Evolutionary conservation across 2,329 filamentous ascomycete species (phyloP).

Genomic region (Nemania abortiva): DNA sequence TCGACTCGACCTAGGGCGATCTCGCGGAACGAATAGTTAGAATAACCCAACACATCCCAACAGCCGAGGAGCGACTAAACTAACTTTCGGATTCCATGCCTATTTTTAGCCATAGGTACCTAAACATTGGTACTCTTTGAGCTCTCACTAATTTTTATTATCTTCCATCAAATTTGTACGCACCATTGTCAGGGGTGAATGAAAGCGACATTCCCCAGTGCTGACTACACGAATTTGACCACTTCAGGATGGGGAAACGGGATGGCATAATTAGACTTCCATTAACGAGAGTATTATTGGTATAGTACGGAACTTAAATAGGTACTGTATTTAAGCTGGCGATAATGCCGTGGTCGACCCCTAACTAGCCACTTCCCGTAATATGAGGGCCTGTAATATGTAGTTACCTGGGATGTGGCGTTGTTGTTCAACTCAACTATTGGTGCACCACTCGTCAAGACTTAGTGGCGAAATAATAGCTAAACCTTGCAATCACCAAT

Average conservation of each 20-base stretch:
- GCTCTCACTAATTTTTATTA: no score
- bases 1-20: background rate
- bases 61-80: conserved; percentile 2
- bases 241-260: background rate
- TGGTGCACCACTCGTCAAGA: background rate
- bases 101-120: background rate
- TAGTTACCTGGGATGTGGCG: background rate
- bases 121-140: no score
- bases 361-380: background rate
- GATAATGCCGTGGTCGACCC: background rate
- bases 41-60: conserved; percentile 3
- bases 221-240: background rate
- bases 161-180: background rate
- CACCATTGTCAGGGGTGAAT: background rate
- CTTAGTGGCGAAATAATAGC: background rate
- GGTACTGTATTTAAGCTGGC: background rate
- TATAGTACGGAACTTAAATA: background rate
- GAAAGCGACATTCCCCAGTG: background rate
- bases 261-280: background rate
- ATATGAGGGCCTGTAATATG: background rate
- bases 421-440: background rate
- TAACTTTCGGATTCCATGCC: background rate
- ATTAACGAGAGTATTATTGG: background rate
- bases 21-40: conserved; percentile 10
- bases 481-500: background rate